Conservation (phyloP, 2,329 filamentous ascomycete species). For the Hypomyces rosellus region DNA sequence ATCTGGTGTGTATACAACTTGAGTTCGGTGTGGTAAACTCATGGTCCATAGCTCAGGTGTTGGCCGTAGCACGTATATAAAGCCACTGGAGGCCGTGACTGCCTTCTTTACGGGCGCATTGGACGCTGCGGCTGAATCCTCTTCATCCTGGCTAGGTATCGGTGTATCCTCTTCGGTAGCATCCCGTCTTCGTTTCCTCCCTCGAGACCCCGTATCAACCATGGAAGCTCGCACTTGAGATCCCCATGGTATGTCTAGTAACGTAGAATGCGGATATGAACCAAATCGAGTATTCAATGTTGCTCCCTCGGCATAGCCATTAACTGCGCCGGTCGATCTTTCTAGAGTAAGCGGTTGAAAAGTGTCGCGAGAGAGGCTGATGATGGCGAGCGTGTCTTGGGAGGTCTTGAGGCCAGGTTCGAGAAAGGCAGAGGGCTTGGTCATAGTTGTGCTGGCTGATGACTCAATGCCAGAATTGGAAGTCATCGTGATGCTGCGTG, state of each 20-base stretch:
- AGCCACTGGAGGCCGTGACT: conserved; percentile 56
- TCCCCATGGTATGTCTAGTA: conserved; percentile 79
- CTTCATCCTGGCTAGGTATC: conserved; percentile 28
- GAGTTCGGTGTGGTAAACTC: conserved; percentile 72
- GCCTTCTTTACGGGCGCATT: conserved; percentile 39
- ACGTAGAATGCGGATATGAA: conserved; percentile 75
- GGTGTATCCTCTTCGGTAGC: conserved; percentile 38
- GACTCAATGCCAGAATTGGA: no score
- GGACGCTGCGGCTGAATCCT: conserved; percentile 23
- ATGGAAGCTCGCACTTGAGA: conserved; percentile 84
- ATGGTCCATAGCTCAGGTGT: conserved; percentile 79
- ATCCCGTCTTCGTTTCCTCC: conserved; percentile 57
- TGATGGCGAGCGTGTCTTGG: conserved; percentile 65
- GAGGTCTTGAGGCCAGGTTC: conserved; percentile 58
- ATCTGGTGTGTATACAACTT: conserved; percentile 82
- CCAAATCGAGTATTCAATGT: conserved; percentile 91
- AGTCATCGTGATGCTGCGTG: neutral
- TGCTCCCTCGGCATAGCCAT: conserved; percentile 69
- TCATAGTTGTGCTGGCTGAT: conserved; percentile 24
- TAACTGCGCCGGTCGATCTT: conserved; percentile 53
- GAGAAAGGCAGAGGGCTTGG: conserved; percentile 68
- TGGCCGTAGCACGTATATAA: conserved; percentile 71
- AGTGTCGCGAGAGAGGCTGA: conserved; percentile 84
- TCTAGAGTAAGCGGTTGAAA: conserved; percentile 69
- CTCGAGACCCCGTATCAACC: conserved; percentile 86